Evolutionary conservation across 495 filamentous ascomycete species (phyloP).

Genomic region (Parathielavia hyrcaniae): DNA sequence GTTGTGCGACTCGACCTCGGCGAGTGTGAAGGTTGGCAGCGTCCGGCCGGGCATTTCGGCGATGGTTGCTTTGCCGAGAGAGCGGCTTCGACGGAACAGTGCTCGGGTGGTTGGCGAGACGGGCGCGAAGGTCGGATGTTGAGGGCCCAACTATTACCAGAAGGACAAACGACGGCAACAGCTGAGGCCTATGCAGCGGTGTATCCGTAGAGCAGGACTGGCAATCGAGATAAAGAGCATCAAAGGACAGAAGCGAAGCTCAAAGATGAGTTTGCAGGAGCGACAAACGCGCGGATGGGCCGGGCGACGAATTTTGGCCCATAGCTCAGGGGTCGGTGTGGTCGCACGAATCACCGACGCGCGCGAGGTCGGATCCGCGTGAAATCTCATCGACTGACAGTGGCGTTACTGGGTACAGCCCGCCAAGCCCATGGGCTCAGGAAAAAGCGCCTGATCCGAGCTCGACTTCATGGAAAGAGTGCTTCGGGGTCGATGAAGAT

Average conservation of each 20-base stretch:
- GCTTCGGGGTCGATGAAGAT: too few species aligned
- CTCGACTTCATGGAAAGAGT: too few species aligned
- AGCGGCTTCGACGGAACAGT: not conserved
- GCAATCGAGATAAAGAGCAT: not conserved
- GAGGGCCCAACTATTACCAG: not conserved
- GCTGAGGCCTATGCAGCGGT: not conserved
- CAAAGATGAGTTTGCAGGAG: not conserved
- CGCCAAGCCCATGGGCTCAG: not conserved
- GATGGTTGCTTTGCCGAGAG: not conserved
- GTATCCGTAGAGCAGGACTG: too few species aligned
- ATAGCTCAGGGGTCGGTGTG: conserved; percentile 13
- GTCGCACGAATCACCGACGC: conserved; percentile 18
- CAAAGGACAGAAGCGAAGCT: too few species aligned
- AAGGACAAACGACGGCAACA: not conserved
- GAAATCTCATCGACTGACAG: conserved; percentile 20
- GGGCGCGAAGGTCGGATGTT: not conserved
- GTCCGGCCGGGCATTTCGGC: conserved; percentile 40
- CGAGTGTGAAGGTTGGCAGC: conserved; percentile 69
- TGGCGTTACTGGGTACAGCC: conserved; percentile 19
- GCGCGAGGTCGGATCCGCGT: conserved; percentile 8
- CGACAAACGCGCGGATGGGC: conserved; percentile 13
- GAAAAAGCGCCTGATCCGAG: conserved; percentile 9
- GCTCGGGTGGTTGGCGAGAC: not conserved
- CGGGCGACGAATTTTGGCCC: conserved; percentile 9
- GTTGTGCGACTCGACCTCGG: conserved; percentile 77